Base-by-base conservation (phyloP, 192 early-diverging fungal genomes). In the Gigaspora rosea region DNA sequence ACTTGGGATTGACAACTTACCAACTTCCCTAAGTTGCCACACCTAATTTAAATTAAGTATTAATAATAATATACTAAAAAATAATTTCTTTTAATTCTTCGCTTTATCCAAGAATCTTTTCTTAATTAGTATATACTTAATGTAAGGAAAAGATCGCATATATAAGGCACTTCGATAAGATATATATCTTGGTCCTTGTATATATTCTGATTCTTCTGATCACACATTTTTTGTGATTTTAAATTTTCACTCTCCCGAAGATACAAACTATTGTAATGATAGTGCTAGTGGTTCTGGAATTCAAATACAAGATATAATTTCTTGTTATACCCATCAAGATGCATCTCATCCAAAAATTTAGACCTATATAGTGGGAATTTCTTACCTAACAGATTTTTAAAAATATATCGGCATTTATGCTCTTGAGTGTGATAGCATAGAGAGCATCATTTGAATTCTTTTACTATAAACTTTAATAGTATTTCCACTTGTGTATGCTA, bases 151-250 rank as follows among this genome's bases (percentile, higher is more conserved):
- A 8, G n/a, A 63, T 63, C n/a, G n/a, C n/a, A n/a, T n/a, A n/a
- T n/a, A n/a, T n/a, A n/a, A n/a, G n/a, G n/a, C n/a, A n/a, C n/a
- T 63, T 63, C 62, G 10, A 63, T 63, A 22, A 63, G 62, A 35
- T n/a, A 2, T 67, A 41, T 67, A 41, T 27, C 65, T 41, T 67
- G 33, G 8, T 41, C 13, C 35, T 67, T 67, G 35, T 35, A 67
- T 67, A 67, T 36, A 63, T 67, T 8, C 33, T 35, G 65, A 22
- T 67, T 67, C 41, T 67, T 67, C 41, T 67, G 65, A 36, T 67
- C 65, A 16, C 65, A 11, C 12, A 7, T 67, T 48, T 67, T 36
- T 66, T 67, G 65, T 47, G 7, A 3, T 47, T 67, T 35, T n/a
- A 67, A 67, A 27, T 67, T 41, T 27, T 67, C 10, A 10, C 65